Base-by-base conservation (phyloP, 805 yeast genomes). In the Candida hispaniensis region DNA sequence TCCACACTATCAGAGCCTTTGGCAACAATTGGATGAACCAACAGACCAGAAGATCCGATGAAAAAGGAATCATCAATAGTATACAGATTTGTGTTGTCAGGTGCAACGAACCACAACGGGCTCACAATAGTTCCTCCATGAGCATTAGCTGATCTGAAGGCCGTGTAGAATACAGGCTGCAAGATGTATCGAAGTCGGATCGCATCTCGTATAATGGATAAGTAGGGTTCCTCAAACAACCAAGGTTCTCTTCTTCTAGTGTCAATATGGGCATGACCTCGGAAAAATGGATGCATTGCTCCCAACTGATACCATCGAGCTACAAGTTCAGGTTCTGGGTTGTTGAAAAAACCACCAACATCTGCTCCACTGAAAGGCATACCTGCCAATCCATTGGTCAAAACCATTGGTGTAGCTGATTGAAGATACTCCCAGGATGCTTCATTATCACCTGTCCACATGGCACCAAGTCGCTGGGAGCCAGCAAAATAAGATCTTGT, bases 381-480 rank as follows among this genome's bases (percentile, higher is more conserved):
- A 6, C 94, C 94, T 1, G 73, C 81, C 17, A 81, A 61, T 29
- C 85, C 83, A 44, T 76, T 68, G 3, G 93, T 80, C 41, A 91
- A 62, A 10, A 82, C 56, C 94, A 85, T 86, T 5, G 97, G 95
- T 27, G 83, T 67, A 0, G 95, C 81, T 4, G 71, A 66, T 46
- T 68, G 65, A 42, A 91, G 63, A 49, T 83, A 79, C 43, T 78
- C 91, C 98, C 98, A 91, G 45, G 69, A 76, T 3, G 95, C 82
- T 69, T 73, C 77, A 55, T 88, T 91, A 55, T 91, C 99, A 27
- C 99, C 99, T 0, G 95, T 83, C 99, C 98, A 91, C 72, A 80
- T 77, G 0, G 97, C 94, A 0, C 91, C 75, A 0, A 91, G 66
- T 47, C 86, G 67, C 57, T 91, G 97, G 2, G 95, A 81, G 0